A percentile compares a stretch with the other conserved stretches of the same genome.
Evolutionary conservation across 2,329 filamentous ascomycete genomes (phyloP).

Genomic region (Fusarium penzigii): DNA sequence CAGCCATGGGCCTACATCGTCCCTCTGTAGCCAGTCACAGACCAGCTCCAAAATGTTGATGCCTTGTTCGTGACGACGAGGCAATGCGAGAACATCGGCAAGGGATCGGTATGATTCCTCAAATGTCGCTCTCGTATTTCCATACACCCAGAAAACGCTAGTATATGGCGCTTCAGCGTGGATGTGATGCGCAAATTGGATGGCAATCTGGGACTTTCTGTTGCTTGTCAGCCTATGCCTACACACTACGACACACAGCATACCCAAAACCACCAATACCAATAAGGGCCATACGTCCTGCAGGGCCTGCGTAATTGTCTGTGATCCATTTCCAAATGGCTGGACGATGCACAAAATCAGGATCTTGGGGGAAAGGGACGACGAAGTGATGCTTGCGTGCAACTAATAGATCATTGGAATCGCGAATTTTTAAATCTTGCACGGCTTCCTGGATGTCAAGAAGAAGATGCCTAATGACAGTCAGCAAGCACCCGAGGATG

Average conservation of each 20-base stretch:
- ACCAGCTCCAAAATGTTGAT: conserved; percentile 35
- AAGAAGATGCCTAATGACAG: conserved; percentile 2
- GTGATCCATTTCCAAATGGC: conserved; percentile 27
- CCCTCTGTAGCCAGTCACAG: conserved; percentile 28
- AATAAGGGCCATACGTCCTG: conserved; percentile 30
- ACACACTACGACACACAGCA: too few species aligned
- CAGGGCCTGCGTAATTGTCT: conserved; percentile 16
- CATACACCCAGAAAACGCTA: conserved; percentile 41
- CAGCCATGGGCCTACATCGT: conserved; percentile 23
- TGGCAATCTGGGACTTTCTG: conserved; percentile 33
- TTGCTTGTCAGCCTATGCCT: background rate
- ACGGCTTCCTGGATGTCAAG: conserved; percentile 3
- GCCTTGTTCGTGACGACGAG: conserved; percentile 30
- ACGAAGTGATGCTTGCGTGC: conserved; percentile 1
- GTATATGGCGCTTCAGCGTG: conserved; percentile 26
- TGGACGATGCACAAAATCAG: conserved; percentile 32
- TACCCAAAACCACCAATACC: conserved; percentile 38
- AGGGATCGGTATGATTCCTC: conserved; percentile 38
- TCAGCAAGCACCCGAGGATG: background rate
- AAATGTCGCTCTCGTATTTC: conserved; percentile 35
- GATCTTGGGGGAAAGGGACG: conserved; percentile 33
- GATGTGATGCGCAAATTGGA: conserved; percentile 38
- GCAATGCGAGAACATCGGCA: conserved; percentile 31
- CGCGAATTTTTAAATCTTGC: conserved; percentile 1
- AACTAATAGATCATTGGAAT: background rate